Evolutionary conservation across 169 alveolate genomes (phyloP), one percentile per base, ranked within the genome.

Genomic region (Cryptosporidium felis): DNA sequence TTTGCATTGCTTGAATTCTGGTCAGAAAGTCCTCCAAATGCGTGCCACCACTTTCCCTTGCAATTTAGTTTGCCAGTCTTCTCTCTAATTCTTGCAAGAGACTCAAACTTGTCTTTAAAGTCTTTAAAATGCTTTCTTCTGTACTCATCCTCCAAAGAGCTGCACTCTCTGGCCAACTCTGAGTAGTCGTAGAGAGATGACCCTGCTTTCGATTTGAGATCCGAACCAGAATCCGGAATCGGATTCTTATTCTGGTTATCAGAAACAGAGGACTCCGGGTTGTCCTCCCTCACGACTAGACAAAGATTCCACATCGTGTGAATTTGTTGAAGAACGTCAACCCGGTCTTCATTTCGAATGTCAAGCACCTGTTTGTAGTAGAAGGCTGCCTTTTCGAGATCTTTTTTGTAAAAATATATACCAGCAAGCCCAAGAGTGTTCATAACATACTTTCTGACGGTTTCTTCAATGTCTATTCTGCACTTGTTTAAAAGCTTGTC

Each of bases 391-490:
- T 51, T 36, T n/a, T 51, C 58, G 0, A 16, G 30, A 3, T 74
- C 67, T 16, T 74, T 74, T 12, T 1, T 14, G 18, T 53, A 26
- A 23, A 53, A 30, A 3, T 36, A 34, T 14, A 74, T 30, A 21
- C 85, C 85, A 1, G 85, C 85, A 3, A 74, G 34, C 36, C 85
- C 85, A 5, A 74, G 46, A 16, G 85, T 74, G 34, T 74, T 74
- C 85, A 74, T 74, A 10, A 74, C 85, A 53, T 74, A 74, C 42
- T 74, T 74, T 53, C 85, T 49, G 16, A 74, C 85, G 9, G 60
- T 53, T 21, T 74, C 85, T 41, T 74, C 85, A 1, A 74, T 74
- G 23, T 74, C 85, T 14, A 74, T 74, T 74, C 85, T 74, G 42
- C 85, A 74, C n/a, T 74, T 74, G 18, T 74, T 74, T 34, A 74